Evolutionary conservation across 345 rosid genomes (phyloP).

Genomic region (Eutrema yunnanense): DNA sequence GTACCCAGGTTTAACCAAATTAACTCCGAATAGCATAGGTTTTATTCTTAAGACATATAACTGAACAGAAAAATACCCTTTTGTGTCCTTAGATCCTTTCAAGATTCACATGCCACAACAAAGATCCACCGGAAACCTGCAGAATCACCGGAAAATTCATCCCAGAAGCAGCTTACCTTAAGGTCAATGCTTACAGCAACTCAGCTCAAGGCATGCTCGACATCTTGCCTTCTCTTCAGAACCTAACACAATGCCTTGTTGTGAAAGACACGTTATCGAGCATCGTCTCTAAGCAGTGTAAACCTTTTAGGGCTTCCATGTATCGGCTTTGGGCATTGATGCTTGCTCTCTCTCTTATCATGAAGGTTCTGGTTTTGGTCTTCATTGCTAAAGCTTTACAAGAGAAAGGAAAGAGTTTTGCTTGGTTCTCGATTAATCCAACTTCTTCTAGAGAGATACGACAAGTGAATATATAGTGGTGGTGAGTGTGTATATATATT

Average conservation of each 20-base stretch:
- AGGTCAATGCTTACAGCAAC: conserved; percentile 42
- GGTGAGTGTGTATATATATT: neutral
- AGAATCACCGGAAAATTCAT: conserved; percentile 39
- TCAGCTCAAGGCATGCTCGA: conserved; percentile 43
- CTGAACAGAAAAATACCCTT: neutral
- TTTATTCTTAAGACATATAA: neutral
- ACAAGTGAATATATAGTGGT: neutral
- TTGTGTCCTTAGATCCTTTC: conserved; percentile 38
- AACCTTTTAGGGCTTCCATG: conserved; percentile 33
- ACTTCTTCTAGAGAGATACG: conserved; percentile 1
- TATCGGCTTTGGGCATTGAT: conserved; percentile 47
- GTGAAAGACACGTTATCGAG: conserved; percentile 41
- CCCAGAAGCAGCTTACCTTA: conserved; percentile 29
- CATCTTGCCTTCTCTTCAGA: conserved; percentile 45
- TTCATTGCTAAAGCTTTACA: conserved; percentile 43
- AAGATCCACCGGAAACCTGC: conserved; percentile 33
- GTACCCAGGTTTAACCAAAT: neutral
- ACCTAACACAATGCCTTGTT: conserved; percentile 40
- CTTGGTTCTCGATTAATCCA: conserved; percentile 34
- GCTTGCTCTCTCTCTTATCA: conserved; percentile 43
- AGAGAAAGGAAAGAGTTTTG: conserved; percentile 40
- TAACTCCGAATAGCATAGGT: neutral
- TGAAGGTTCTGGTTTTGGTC: conserved; percentile 37
- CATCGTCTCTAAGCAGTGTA: conserved; percentile 41
- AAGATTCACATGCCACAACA: conserved; percentile 42